Conservation (phyloP, 116 monocot species). For the Cymodocea nodosa region DNA sequence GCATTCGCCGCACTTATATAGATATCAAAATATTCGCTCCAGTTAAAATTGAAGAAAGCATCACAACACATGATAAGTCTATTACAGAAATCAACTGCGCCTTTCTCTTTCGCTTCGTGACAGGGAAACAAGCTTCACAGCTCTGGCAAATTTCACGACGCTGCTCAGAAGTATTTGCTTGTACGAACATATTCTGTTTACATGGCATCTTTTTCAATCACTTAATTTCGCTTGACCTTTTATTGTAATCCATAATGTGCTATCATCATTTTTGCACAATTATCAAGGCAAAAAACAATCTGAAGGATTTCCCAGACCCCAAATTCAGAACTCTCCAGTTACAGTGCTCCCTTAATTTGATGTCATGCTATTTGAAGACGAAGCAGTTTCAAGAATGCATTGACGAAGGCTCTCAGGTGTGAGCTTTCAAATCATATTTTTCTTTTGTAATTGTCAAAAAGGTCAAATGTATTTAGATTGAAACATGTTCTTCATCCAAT, state of each 20-base stretch:
- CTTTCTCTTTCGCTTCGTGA: neutral
- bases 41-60: too few relatives aligned
- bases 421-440: neutral
- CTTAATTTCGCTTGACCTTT: neutral
- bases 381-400: conserved; percentile 71
- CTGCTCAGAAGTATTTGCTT: conserved; percentile 74
- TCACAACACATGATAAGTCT: too few relatives aligned
- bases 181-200: conserved; percentile 20
- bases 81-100: too few relatives aligned
- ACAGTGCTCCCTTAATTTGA: conserved; percentile 88
- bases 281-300: conserved; percentile 66
- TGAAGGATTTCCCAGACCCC: conserved; percentile 49
- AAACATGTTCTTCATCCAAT: too few relatives aligned
- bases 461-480: too few relatives aligned
- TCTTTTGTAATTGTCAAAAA: too few relatives aligned
- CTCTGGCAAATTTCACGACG: conserved; percentile 47
- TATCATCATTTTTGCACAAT: neutral
- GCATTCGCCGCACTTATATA: too few relatives aligned
- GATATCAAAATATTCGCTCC: too few relatives aligned
- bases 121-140: conserved; percentile 89
- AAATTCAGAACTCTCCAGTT: conserved; percentile 53
- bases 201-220: neutral
- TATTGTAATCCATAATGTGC: neutral
- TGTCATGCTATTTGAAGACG: conserved; percentile 91
- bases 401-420: conserved; percentile 84